phyloP scores from a whole-genome alignment of 2,329 filamentous ascomycete species.

The Geoglossum cookeanum region DNA sequence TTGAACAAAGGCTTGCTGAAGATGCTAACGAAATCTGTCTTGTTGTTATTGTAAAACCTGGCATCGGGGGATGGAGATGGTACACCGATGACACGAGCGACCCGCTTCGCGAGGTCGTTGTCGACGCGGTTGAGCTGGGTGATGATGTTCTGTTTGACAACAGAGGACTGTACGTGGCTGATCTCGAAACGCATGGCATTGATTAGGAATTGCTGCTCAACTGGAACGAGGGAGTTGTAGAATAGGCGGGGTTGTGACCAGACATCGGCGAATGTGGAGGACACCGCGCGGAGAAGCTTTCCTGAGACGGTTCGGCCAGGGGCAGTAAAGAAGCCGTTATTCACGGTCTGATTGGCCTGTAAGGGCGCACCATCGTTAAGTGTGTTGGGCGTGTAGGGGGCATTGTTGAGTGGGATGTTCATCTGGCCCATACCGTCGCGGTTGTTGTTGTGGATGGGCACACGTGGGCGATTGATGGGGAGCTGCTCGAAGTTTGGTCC shows the following conservation, averaged over 20 bases:
- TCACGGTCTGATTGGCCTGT: conserved; percentile 44
- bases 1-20: conserved; percentile 38
- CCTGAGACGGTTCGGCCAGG: conserved; percentile 35
- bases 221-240: conserved; percentile 48
- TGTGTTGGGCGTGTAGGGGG: conserved; percentile 48
- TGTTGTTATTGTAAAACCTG: conserved; percentile 51
- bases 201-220: conserved; percentile 52
- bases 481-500: conserved; percentile 46
- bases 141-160: conserved; percentile 46
- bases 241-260: conserved; percentile 57
- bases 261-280: conserved; percentile 48
- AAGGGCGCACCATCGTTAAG: conserved; percentile 42
- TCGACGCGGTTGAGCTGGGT: conserved; percentile 48
- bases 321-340: conserved; percentile 51
- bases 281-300: conserved; percentile 34
- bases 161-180: conserved; percentile 34
- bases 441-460: conserved; percentile 52
- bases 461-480: conserved; percentile 38
- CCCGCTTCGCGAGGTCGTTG: conserved; percentile 46
- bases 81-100: conserved; percentile 42
- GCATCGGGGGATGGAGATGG: conserved; percentile 37
- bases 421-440: conserved; percentile 52
- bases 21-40: conserved; percentile 39
- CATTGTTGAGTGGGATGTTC: conserved; percentile 47
- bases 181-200: conserved; percentile 57